Base-by-base conservation (phyloP, 352 stramenopile species). In the Pythium myriotylum region DNA sequence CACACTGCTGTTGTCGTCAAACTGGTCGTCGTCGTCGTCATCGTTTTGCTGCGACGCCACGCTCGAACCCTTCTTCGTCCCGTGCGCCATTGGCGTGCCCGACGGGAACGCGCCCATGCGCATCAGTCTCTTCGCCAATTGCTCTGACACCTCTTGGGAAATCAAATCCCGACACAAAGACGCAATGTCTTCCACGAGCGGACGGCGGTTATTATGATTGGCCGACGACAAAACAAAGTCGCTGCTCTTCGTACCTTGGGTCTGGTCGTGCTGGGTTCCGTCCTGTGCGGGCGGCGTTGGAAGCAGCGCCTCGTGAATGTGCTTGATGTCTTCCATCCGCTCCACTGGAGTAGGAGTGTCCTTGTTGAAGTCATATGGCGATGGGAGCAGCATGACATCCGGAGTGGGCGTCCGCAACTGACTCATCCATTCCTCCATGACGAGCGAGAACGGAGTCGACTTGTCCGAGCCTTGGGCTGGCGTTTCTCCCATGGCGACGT, bases 371-470 rank as follows among this genome's bases (percentile, higher is more conserved):
- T 92, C 84, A 41, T 70, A 94, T 1, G 84, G 84, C 50, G 84
- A 94, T 37, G 84, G 84, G 35, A 92, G 62, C 41, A 91, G 77
- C 65, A 81, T 88, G 48, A 94, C 84, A 27, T 94, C 82, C 0
- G 84, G 84, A 40, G 84, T 94, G 17, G 84, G 84, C 20, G 84
- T 92, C 26, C 81, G 76, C 55, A 89, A 53, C 51, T 92, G 80
- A 45, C 72, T 90, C 78, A 92, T 92, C 82, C 82, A 92, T 59
- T 92, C 82, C 43, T 81, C 82, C 82, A 92, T 92, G 24, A 92
- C 78, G 0, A 62, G 59, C 0, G 80, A 88, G 52, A 92, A 91
- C 2, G 79, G 77, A 33, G 75, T 83, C 27, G 77, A 86, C 51
- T 66, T 66, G 51, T 70, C 63, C 27, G 68, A 74, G 29, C 29